Conservation (phyloP, 176 grass and related monocot species). For the Oryza coarctata region DNA sequence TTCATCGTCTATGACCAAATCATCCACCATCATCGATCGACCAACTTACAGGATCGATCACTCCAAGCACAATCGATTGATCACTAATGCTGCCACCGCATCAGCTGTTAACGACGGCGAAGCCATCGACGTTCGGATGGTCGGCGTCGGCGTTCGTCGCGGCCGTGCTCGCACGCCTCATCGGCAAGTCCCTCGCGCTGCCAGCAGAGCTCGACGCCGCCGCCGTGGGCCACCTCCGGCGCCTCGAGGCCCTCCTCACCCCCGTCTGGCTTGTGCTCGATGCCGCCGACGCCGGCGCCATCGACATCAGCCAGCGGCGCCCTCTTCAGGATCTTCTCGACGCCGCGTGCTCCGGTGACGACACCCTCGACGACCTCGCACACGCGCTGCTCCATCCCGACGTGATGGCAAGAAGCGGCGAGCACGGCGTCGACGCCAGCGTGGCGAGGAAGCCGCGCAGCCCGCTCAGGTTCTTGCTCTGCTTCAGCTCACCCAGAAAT, state of each 20-base stretch:
- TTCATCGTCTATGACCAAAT: neutral
- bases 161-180: conserved; percentile 42
- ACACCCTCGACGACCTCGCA: conserved; percentile 38
- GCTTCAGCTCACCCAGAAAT: conserved; percentile 38
- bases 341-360: conserved; percentile 28
- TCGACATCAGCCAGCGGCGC: conserved; percentile 28
- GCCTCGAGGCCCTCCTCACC: conserved; percentile 46
- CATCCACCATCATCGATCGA: neutral
- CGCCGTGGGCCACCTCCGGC: conserved; percentile 32
- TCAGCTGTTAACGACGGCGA: neutral
- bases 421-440: neutral
- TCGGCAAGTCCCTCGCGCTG: conserved; percentile 28
- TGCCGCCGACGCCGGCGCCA: conserved; percentile 41
- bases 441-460: conserved; percentile 32
- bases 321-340: conserved; percentile 38
- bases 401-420: neutral
- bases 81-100: conserved; percentile 24
- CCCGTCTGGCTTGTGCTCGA: conserved; percentile 37
- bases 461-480: conserved; percentile 38
- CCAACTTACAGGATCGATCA: neutral
- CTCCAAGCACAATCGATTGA: neutral
- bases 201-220: conserved; percentile 22
- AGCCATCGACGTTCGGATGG: conserved; percentile 6
- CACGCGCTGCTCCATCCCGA: neutral
- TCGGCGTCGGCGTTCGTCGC: conserved; percentile 38